phyloP scores from a whole-genome alignment of 768 basidiomycete species.

The Amanita pseudoporphyria region DNA sequence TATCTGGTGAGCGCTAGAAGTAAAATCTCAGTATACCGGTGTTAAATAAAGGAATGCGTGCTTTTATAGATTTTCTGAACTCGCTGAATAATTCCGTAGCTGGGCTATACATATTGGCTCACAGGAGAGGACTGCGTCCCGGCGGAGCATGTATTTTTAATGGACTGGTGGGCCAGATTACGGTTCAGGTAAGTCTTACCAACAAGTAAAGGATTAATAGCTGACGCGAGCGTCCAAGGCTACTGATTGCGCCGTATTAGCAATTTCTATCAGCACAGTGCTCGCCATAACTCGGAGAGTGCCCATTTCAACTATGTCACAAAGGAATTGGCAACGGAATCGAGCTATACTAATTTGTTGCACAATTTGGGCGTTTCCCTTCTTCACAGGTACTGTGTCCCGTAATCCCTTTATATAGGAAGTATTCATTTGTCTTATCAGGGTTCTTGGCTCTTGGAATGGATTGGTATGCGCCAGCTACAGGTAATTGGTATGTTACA shows the following conservation, averaged over 20 bases:
- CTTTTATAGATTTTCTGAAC: conserved; percentile 6
- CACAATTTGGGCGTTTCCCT: background rate
- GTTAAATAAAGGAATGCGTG: background rate
- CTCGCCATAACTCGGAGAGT: background rate
- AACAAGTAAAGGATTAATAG: background rate
- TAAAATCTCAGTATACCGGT: background rate
- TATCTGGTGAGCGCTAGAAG: background rate
- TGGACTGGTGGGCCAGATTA: conserved; percentile 8
- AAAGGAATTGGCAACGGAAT: background rate
- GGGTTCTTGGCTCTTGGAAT: conserved; percentile 10
- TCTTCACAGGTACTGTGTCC: conserved; percentile 4
- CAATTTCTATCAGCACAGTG: conserved; percentile 2
- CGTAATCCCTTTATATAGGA: background rate
- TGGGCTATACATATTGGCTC: conserved; percentile 6
- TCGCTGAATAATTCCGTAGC: conserved; percentile 3
- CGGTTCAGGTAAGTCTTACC: conserved; percentile 5
- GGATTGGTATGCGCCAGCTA: conserved; percentile 9
- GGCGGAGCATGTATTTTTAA: conserved; percentile 8
- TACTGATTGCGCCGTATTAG: conserved; percentile 7
- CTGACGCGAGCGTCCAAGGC: conserved; percentile 3
- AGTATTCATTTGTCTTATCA: background rate
- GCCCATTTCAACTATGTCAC: background rate
- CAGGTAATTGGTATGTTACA: conserved; percentile 9
- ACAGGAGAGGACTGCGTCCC: background rate
- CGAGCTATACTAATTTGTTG: background rate